Evolutionary conservation across 805 yeast genomes (phyloP).

Genomic region (Saccharomycopsis synnaedendra): DNA sequence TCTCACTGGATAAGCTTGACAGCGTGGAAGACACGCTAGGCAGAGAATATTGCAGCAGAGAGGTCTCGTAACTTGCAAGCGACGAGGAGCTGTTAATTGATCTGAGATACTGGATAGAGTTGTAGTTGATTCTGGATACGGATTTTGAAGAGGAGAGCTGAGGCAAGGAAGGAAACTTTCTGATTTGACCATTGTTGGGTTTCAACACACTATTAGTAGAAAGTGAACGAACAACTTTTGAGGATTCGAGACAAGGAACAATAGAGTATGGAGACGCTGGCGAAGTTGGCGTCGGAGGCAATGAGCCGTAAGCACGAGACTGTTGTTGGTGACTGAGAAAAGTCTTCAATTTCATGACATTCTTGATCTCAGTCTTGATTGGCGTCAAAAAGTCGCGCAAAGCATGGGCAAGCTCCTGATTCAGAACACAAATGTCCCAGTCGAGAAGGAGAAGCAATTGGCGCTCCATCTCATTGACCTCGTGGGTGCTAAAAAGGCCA

Average conservation of each 20-base stretch:
- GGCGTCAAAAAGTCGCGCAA: conserved; percentile 68
- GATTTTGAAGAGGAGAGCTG: conserved; percentile 2
- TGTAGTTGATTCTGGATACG: conserved; percentile 7
- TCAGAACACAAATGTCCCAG: conserved; percentile 71
- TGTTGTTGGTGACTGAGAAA: conserved; percentile 3
- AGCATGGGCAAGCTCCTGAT: conserved; percentile 56
- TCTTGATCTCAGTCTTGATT: conserved; percentile 37
- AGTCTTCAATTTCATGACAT: conserved; percentile 8
- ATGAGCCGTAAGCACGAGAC: not conserved
- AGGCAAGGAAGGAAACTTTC: conserved; percentile 12
- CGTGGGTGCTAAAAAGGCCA: conserved; percentile 65
- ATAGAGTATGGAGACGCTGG: not conserved
- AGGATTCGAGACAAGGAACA: not conserved
- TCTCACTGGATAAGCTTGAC: no score
- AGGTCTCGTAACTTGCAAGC: not conserved
- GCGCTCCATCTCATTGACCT: conserved; percentile 84
- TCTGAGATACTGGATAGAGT: conserved; percentile 6
- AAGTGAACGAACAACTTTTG: not conserved
- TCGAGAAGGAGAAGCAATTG: conserved; percentile 73
- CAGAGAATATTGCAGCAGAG: not conserved
- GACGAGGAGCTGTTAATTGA: conserved; percentile 2
- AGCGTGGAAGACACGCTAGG: no score
- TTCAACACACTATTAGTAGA: not conserved
- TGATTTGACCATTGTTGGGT: not conserved
- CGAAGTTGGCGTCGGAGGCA: not conserved